These are phyloP conservation scores for Ophiorrhiza pumila DNA, from an alignment of 257 asterid genomes.

Conservation along the genomic window DNA sequence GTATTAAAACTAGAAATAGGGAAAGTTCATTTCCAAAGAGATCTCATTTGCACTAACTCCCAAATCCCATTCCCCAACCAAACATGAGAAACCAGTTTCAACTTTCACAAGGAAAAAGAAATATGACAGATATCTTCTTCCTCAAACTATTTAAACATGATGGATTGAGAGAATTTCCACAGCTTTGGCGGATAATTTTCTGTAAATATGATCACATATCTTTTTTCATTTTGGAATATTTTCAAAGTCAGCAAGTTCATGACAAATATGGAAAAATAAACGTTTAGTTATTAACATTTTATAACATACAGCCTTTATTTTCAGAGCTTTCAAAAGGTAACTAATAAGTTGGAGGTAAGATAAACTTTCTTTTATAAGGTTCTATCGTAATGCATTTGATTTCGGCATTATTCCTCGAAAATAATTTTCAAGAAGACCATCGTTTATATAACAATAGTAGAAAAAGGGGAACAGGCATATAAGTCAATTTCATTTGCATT, in stretches of 20 bases:
- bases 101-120: background rate
- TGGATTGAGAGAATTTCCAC: background rate
- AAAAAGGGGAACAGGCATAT: background rate
- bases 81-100: background rate
- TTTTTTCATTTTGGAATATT: background rate
- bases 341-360: background rate
- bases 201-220: background rate
- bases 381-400: no score
- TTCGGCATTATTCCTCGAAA: no score
- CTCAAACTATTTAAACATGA: background rate
- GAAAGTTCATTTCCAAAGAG: background rate
- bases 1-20: background rate
- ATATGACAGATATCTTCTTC: background rate
- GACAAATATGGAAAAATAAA: background rate
- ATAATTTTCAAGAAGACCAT: no score
- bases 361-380: background rate
- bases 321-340: background rate
- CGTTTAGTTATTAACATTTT: background rate
- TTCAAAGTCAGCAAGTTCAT: background rate
- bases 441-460: no score
- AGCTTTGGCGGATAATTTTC: no score
- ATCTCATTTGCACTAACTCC: background rate
- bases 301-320: background rate
- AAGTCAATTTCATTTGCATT: background rate
- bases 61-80: background rate